Conservation (phyloP, 2,329 filamentous ascomycete genomes). For the Triangularia verruculosa region DNA sequence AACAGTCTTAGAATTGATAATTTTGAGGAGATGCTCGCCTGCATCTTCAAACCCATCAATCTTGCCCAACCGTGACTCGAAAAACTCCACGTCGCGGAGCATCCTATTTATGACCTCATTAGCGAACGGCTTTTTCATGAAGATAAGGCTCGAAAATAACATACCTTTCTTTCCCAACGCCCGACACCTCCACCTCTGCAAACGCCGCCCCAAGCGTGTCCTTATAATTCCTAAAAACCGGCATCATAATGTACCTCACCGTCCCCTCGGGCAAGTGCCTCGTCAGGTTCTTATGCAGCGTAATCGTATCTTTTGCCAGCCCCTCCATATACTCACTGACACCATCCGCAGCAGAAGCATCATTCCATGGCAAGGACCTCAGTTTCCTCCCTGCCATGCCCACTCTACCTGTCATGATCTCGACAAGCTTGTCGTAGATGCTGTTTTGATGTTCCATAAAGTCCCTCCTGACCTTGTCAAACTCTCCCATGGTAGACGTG, state of each 20-base stretch:
- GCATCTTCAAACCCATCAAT: constrained; percentile 76
- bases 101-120: constrained; percentile 56
- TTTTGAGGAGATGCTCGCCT: constrained; percentile 64
- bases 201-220: constrained; percentile 75
- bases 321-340: constrained; percentile 78
- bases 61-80: constrained; percentile 68
- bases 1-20: constrained; percentile 59
- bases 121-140: neutral
- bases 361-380: constrained; percentile 72
- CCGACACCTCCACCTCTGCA: constrained; percentile 61
- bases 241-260: constrained; percentile 78
- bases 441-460: constrained; percentile 87
- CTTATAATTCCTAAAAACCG: constrained; percentile 79
- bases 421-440: constrained; percentile 89
- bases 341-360: constrained; percentile 36
- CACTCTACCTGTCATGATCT: constrained; percentile 83
- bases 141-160: constrained; percentile 30
- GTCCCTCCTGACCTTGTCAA: constrained; percentile 80
- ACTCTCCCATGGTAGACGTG: constrained; percentile 69
- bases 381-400: constrained; percentile 71
- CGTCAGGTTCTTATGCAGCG: constrained; percentile 76
- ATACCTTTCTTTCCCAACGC: constrained; percentile 69
- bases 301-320: constrained; percentile 79
- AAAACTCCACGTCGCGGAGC: constrained; percentile 70
- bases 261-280: constrained; percentile 77